Percentiles rank a stretch among this genome's conserved stretches.
These are phyloP conservation scores for Saturnispora ahearnii DNA, from an alignment of 805 yeast genomes.

Conservation along the genomic window DNA sequence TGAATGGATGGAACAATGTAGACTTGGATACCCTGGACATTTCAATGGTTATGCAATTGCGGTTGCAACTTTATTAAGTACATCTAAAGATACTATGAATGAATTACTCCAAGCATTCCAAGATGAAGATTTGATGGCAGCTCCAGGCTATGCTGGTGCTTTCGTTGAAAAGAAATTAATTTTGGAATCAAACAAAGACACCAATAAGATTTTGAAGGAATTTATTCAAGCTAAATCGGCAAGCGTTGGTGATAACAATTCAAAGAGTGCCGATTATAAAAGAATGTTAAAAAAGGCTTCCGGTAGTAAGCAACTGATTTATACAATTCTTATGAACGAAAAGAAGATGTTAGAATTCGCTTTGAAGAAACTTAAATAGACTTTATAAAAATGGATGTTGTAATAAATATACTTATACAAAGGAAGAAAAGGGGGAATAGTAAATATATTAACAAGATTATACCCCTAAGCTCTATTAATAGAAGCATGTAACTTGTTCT, in stretches of 20 bases:
- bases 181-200: slow-evolving; percentile 5
- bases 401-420: too few relatives aligned
- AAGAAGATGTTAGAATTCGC: slow-evolving; percentile 14
- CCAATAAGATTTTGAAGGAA: slow-evolving; percentile 13
- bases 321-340: slow-evolving; percentile 11
- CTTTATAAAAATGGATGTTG: not conserved
- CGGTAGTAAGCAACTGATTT: slow-evolving; percentile 2
- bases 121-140: slow-evolving; percentile 10
- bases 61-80: slow-evolving; percentile 29
- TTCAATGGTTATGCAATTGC: slow-evolving; percentile 39
- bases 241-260: slow-evolving; percentile 4
- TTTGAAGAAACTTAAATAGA: slow-evolving; percentile 9
- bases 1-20: slow-evolving; percentile 22
- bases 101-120: slow-evolving; percentile 15
- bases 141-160: slow-evolving; percentile 7
- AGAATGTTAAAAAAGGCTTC: slow-evolving; percentile 11
- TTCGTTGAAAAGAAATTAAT: slow-evolving; percentile 9
- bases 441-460: not conserved
- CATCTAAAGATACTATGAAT: slow-evolving; percentile 18
- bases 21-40: slow-evolving; percentile 39
- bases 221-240: slow-evolving; percentile 15
- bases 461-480: slow-evolving; percentile 30
- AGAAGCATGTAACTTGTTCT: slow-evolving; percentile 47
- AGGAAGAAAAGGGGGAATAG: not conserved
- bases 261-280: slow-evolving; percentile 10